Percentiles rank a stretch among this genome's conserved stretches.
phyloP scores from a whole-genome alignment of 1,284 basidiomycete genomes.

The Mycosarcoma mackinlayi region DNA sequence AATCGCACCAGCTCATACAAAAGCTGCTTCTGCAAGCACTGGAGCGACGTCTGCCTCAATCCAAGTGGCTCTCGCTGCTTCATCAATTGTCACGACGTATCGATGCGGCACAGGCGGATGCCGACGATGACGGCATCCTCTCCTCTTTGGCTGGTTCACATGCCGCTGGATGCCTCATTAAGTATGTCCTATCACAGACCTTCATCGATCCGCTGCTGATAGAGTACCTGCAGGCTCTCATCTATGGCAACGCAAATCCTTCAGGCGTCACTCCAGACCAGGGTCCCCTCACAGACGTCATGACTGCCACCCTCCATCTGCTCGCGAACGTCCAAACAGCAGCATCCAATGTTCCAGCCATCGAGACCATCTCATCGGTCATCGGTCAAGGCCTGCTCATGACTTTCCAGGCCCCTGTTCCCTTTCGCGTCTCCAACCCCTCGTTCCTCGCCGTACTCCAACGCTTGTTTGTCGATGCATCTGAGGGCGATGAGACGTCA shows the following conservation, averaged over 20 bases:
- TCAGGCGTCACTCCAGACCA: slow-evolving; percentile 34
- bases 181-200: slow-evolving; percentile 23
- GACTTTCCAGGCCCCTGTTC: slow-evolving; percentile 26
- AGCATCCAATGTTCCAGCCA: slow-evolving; percentile 25
- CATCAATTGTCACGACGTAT: slow-evolving; percentile 34
- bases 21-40: slow-evolving; percentile 35
- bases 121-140: neutral
- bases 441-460: slow-evolving; percentile 27
- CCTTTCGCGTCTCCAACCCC: slow-evolving; percentile 18
- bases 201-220: slow-evolving; percentile 43
- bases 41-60: slow-evolving; percentile 31
- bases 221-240: slow-evolving; percentile 38
- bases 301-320: slow-evolving; percentile 38
- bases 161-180: slow-evolving; percentile 25
- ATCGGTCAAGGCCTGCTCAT: slow-evolving; percentile 44
- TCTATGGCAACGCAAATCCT: slow-evolving; percentile 39
- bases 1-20: slow-evolving; percentile 35
- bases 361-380: slow-evolving; percentile 43
- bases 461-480: neutral
- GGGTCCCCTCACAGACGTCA: slow-evolving; percentile 43
- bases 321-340: slow-evolving; percentile 18
- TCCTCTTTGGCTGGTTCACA: slow-evolving; percentile 14
- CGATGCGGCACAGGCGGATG: slow-evolving; percentile 1
- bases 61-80: slow-evolving; percentile 38
- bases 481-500: no score